Evolutionary conservation across 495 filamentous ascomycete genomes (phyloP).

Genomic region (Daldinia loculata): DNA sequence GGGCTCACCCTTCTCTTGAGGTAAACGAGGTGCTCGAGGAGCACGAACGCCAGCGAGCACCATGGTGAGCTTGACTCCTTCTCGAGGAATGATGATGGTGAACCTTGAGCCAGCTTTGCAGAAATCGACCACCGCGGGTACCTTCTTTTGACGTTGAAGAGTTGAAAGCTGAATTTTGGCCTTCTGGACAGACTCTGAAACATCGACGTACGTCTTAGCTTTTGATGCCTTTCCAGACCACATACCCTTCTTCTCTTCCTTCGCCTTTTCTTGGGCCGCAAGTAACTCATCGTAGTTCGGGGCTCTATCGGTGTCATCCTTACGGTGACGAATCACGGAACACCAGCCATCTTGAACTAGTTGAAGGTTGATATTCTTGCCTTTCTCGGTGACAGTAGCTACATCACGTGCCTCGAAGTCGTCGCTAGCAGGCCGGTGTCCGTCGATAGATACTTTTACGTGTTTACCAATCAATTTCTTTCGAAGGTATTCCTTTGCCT

Average conservation of each 20-base stretch:
- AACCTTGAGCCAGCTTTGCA: conserved; percentile 97
- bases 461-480: conserved; percentile 97
- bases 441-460: conserved; percentile 85
- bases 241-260: conserved; percentile 87
- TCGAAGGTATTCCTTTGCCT: conserved; percentile 94
- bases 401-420: conserved; percentile 95
- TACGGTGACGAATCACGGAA: conserved; percentile 91
- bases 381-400: conserved; percentile 80
- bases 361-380: conserved; percentile 84
- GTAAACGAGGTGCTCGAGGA: conserved; percentile 81
- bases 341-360: conserved; percentile 92
- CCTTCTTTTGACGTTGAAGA: conserved; percentile 85
- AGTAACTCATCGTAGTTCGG: conserved; percentile 93
- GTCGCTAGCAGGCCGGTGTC: conserved; percentile 87
- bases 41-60: conserved; percentile 93
- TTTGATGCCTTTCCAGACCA: conserved; percentile 87
- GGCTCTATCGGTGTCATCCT: conserved; percentile 90
- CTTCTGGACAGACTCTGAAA: conserved; percentile 91
- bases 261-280: conserved; percentile 85
- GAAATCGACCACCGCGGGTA: conserved; percentile 96
- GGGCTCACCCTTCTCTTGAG: conserved; percentile 85
- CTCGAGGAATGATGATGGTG: conserved; percentile 88
- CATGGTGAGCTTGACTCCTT: conserved; percentile 93
- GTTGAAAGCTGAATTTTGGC: conserved; percentile 91
- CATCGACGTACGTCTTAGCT: conserved; percentile 81